Base-by-base conservation (phyloP, 2,329 filamentous ascomycete genomes). In the Sporothrix brunneoviolacea region DNA sequence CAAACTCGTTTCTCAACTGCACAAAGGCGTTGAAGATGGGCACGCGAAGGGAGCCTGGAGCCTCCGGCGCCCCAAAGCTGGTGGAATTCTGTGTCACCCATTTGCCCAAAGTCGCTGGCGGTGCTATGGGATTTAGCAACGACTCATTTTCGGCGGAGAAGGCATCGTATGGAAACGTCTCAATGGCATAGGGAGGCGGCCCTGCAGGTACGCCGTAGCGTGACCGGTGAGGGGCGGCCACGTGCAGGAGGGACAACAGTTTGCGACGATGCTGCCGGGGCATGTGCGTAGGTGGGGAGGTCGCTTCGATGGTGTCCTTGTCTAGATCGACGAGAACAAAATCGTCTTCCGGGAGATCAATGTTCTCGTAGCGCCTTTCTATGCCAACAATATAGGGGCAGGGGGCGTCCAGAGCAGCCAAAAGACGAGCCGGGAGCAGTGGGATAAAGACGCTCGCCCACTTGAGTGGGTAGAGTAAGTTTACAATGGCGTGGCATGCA, bases 331-430 rank as follows among this genome's bases (percentile, higher is more conserved):
- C 90, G 15, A 97, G 74, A 16, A 97, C 91, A 65, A 91, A 97
- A 63, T 97, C 93, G 60, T 97, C 93, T 7, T 95, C 89, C 0
- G 93, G 93, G 37, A 97, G 77, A 59, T 90, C 84, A 41, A 90
- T 80, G 51, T 82, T 82, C 60, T 94, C 88, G 64, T 97, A 97
- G 51, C 91, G 82, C 58, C 91, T 81, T 69, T 98, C 93, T 52
- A 98, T 88, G 43, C 93, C 93, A 38, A 97, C 89, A 58, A 98
- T 95, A 61, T 97, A 98, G 0, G 93, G 93, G 60, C 93, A 97
- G 3, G 91, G 91, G 1, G 91, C 91, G 60, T 97, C 93, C 16
- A 98, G 77, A 3, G 90, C 91, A 48, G 93, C 91, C 9, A 98
- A 76, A 19, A 98, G 73, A 32, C 91, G 82, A 8, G 89, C 88